phyloP scores from a whole-genome alignment of 768 basidiomycete species.

The Calocera viscosa region DNA sequence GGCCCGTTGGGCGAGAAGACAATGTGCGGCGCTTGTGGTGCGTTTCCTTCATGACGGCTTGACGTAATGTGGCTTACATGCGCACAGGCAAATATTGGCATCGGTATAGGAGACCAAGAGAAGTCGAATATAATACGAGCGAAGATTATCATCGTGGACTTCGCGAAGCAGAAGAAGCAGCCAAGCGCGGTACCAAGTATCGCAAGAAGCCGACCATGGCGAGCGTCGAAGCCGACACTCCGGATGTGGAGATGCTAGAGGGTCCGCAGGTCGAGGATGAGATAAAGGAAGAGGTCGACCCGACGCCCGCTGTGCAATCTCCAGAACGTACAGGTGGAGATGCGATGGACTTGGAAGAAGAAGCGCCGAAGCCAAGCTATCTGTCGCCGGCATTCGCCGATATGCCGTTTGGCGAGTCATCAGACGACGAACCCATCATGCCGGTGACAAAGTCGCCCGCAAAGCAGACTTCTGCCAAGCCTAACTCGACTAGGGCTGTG shows the following conservation, averaged over 20 bases:
- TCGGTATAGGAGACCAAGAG: conserved; percentile 65
- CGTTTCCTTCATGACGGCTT: conserved; percentile 24
- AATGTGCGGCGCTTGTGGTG: conserved; percentile 87
- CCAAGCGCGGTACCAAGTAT: conserved; percentile 38
- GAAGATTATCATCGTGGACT: conserved; percentile 52
- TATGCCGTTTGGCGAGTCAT: background rate
- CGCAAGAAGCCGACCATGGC: conserved; percentile 24
- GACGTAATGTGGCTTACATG: conserved; percentile 1
- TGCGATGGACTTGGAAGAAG: background rate
- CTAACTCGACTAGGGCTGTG: background rate
- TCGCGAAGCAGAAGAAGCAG: conserved; percentile 43
- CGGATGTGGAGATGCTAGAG: conserved; percentile 9
- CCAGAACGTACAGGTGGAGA: background rate
- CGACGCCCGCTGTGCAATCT: conserved; percentile 3
- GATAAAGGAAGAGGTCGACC: conserved; percentile 17
- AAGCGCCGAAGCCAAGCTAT: background rate
- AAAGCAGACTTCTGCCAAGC: background rate
- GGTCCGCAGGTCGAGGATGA: conserved; percentile 12
- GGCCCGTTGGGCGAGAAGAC: conserved; percentile 82
- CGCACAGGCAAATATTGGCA: conserved; percentile 77
- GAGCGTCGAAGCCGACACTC: conserved; percentile 11
- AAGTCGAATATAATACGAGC: conserved; percentile 67
- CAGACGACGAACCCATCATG: background rate
- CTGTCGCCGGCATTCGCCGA: background rate
- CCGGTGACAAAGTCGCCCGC: conserved; percentile 9